phyloP scores from a whole-genome alignment of 2,329 filamentous ascomycete species.

The Rugonectria rugulosa region DNA sequence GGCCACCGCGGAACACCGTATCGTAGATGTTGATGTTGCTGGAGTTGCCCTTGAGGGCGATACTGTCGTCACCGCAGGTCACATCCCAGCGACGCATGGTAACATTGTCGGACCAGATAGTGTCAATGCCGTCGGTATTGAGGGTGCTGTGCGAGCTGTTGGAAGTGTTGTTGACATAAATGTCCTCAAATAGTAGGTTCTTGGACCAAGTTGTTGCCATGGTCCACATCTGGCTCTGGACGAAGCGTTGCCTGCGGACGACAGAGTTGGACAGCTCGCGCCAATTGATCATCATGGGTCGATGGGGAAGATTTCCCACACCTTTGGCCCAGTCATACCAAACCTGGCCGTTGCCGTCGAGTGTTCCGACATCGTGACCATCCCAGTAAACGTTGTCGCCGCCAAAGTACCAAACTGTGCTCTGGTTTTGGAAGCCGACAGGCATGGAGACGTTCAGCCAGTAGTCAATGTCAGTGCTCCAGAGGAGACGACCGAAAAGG shows the following conservation, averaged over 20 bases:
- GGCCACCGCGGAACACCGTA: slow-evolving; percentile 56
- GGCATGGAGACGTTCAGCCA: slow-evolving; percentile 60
- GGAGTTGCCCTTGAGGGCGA: slow-evolving; percentile 63
- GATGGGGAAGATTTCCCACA: slow-evolving; percentile 53
- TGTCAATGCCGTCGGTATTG: slow-evolving; percentile 57
- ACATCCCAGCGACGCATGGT: slow-evolving; percentile 59
- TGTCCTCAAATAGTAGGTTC: slow-evolving; percentile 56
- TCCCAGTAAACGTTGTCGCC: slow-evolving; percentile 58
- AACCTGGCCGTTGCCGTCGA: slow-evolving; percentile 66
- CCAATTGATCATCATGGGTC: slow-evolving; percentile 60
- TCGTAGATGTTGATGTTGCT: slow-evolving; percentile 61
- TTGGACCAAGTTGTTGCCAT: slow-evolving; percentile 60
- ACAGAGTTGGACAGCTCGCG: slow-evolving; percentile 55
- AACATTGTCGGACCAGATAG: slow-evolving; percentile 60
- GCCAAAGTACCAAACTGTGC: slow-evolving; percentile 62
- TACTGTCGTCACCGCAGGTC: slow-evolving; percentile 43
- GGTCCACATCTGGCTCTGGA: slow-evolving; percentile 68
- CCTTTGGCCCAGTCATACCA: slow-evolving; percentile 63
- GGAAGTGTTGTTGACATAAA: slow-evolving; percentile 61
- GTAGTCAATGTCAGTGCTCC: slow-evolving; percentile 54
- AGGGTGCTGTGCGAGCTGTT: slow-evolving; percentile 42
- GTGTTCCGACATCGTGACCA: slow-evolving; percentile 59
- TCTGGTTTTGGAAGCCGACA: slow-evolving; percentile 63
- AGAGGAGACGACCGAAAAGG: slow-evolving; percentile 25
- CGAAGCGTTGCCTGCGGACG: slow-evolving; percentile 56